A percentile compares a stretch with the other conserved stretches of the same genome.
Conservation (phyloP, 768 basidiomycete species). For the Chalciporus sphaerocephalus region DNA sequence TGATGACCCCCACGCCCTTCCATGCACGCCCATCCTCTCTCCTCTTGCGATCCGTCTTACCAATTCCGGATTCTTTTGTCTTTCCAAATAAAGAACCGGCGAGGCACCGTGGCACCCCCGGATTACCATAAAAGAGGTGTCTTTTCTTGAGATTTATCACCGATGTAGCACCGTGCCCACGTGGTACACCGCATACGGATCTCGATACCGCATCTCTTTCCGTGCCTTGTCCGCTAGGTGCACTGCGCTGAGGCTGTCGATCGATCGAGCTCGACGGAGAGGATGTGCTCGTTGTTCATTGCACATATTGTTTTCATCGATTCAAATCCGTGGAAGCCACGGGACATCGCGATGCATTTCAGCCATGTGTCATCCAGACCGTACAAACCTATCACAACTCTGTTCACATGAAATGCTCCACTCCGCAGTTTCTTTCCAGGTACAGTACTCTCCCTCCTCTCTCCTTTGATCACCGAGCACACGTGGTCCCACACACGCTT, state of each 20-base stretch:
- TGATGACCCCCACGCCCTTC: constrained; percentile 21
- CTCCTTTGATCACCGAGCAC: background rate
- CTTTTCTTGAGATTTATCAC: constrained; percentile 26
- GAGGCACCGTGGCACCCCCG: constrained; percentile 26
- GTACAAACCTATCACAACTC: constrained; percentile 12
- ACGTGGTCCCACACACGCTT: background rate
- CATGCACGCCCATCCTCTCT: constrained; percentile 10
- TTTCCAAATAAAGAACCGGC: constrained; percentile 11
- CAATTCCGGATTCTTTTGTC: constrained; percentile 13
- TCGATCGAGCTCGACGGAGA: background rate
- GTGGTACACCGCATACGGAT: constrained; percentile 22
- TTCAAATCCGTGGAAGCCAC: constrained; percentile 26
- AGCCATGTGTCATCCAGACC: constrained; percentile 23
- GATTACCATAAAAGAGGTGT: constrained; percentile 23
- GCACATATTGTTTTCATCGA: too few relatives aligned
- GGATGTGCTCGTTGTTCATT: background rate
- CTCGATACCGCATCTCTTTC: constrained; percentile 16
- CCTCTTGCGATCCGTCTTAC: constrained; percentile 18
- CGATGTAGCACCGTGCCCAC: constrained; percentile 19
- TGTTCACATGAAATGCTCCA: constrained; percentile 20
- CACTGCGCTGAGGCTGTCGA: constrained; percentile 16
- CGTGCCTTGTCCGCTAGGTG: constrained; percentile 9
- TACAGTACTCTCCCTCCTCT: background rate
- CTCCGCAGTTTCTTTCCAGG: constrained; percentile 2
- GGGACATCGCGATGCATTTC: constrained; percentile 2